Evolutionary conservation across 805 yeast genomes (phyloP), one percentile per base, ranked within the genome.

Genomic region (Debaryomyces tyrocola): DNA sequence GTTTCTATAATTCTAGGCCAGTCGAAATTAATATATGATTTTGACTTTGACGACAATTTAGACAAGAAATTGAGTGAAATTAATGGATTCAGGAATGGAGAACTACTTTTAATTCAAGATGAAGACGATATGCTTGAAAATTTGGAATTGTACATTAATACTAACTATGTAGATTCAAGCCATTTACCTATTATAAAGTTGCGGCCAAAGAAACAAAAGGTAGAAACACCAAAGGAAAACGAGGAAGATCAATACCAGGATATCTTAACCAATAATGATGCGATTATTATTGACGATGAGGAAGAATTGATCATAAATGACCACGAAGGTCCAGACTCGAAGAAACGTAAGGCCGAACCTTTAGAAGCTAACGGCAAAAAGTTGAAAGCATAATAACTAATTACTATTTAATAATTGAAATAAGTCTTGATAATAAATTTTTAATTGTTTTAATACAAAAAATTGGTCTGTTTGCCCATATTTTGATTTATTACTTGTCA

Each of bases 11-110:
- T 85, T 17, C 69, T 84, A 20, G 85, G 84, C 4, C 66, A 71
- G 33, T 78, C 80, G 31, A 77, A 78, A 53, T 73, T 94, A 49
- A 62, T 94, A 7, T 89, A 88, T 55, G 99, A 94, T 66, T 75
- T 75, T 47, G 99, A 92, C 58, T 90, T 88, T 62, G 96, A 89
- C 41, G 98, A 91, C 58, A 84, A 92, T 57, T 56, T 74, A 10
- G 70, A 67, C 0, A 72, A 69, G 29, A 61, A 73, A 0, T 66
- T 94, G 14, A 46, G 51, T 1, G 79, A 78, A 0, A 46, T 70
- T 9, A 63, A 85, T 12, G 85, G 86, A 8, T 68, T 90, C 24
- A 55, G 52, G 5, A 66, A 71, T 41, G 94, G 92, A n/a, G 77
- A 82, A 17, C 72, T 84, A 17, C 34, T 94, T 12, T 77, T 85